Conservation (phyloP, 352 stramenopile genomes). For the Globisporangium megalacanthum region DNA sequence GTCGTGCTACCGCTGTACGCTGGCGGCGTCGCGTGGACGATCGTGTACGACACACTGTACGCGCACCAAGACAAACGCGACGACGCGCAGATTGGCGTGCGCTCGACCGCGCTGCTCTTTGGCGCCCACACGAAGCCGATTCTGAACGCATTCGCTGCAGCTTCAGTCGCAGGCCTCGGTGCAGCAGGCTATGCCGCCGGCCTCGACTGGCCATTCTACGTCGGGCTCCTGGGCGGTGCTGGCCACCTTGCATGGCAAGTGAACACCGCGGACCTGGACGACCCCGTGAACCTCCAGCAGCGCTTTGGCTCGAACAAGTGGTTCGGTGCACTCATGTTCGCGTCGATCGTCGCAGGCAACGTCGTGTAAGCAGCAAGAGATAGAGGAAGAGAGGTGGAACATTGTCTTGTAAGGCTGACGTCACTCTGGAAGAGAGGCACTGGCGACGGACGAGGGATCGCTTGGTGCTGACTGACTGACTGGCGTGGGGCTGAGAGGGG, state of each 20-base stretch:
- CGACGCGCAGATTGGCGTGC: slow-evolving; percentile 94
- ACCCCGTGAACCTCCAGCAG: slow-evolving; percentile 90
- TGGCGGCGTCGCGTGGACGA: slow-evolving; percentile 94
- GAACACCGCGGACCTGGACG: slow-evolving; percentile 92
- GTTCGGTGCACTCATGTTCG: slow-evolving; percentile 81
- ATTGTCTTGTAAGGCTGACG: no score
- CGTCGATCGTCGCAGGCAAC: slow-evolving; percentile 76
- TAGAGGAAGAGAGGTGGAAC: slow-evolving; percentile 3
- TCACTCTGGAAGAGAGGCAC: no score
- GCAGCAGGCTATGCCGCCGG: slow-evolving; percentile 72
- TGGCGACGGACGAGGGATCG: background rate
- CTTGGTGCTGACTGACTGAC: background rate
- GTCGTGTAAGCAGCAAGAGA: slow-evolving; percentile 25
- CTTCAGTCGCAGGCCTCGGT: slow-evolving; percentile 56
- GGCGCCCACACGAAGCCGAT: slow-evolving; percentile 93
- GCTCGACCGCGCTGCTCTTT: slow-evolving; percentile 95
- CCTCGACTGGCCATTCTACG: slow-evolving; percentile 88
- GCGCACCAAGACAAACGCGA: slow-evolving; percentile 98
- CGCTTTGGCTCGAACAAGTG: slow-evolving; percentile 95
- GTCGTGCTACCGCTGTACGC: slow-evolving; percentile 94
- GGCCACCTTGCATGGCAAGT: slow-evolving; percentile 96
- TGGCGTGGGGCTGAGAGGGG: background rate
- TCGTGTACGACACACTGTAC: slow-evolving; percentile 99
- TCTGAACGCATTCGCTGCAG: slow-evolving; percentile 80
- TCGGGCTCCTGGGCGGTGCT: slow-evolving; percentile 79